Percentiles rank a stretch among this genome's conserved stretches.
Evolutionary conservation across 805 yeast genomes (phyloP).

Genomic region (Saccharomycopsis sp.): DNA sequence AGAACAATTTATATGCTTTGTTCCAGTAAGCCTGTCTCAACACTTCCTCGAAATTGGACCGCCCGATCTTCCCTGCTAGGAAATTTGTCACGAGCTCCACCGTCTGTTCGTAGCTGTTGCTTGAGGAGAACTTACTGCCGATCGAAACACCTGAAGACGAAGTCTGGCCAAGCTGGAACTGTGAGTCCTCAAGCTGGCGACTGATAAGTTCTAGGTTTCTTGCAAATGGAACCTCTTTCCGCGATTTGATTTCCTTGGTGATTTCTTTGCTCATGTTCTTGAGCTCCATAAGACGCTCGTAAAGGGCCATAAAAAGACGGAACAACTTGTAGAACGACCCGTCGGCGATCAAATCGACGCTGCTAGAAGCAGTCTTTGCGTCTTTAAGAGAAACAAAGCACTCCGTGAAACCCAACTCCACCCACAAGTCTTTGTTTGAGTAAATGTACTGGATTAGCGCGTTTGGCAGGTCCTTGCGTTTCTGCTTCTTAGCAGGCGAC

Average conservation of each 20-base stretch:
- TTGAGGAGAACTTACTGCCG: not conserved
- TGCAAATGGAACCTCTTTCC: constrained; percentile 71
- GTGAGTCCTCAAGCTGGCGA: constrained; percentile 74
- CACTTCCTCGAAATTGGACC: constrained; percentile 91
- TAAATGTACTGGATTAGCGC: not conserved
- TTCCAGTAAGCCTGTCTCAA: constrained; percentile 92
- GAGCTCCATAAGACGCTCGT: constrained; percentile 72
- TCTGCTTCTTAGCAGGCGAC: too few relatives aligned
- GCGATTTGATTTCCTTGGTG: constrained; percentile 58
- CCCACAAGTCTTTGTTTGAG: not conserved
- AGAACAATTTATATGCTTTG: constrained; percentile 86
- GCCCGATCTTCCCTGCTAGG: constrained; percentile 87
- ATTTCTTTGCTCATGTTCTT: constrained; percentile 56
- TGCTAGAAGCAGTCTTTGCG: not conserved
- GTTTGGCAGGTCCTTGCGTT: not conserved
- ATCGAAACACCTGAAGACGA: not conserved
- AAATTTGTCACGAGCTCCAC: constrained; percentile 64
- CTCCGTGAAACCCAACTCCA: not conserved
- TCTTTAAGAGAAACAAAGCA: not conserved
- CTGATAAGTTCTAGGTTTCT: constrained; percentile 77
- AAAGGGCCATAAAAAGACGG: constrained; percentile 77
- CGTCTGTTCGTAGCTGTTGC: constrained; percentile 56
- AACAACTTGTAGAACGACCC: constrained; percentile 83
- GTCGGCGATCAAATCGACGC: constrained; percentile 69
- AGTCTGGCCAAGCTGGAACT: constrained; percentile 47